A percentile compares a stretch with the other conserved stretches of the same genome.
These are phyloP conservation scores for Cladorrhinum sp. DNA, from an alignment of 2,329 filamentous ascomycete genomes.

Conservation along the genomic window DNA sequence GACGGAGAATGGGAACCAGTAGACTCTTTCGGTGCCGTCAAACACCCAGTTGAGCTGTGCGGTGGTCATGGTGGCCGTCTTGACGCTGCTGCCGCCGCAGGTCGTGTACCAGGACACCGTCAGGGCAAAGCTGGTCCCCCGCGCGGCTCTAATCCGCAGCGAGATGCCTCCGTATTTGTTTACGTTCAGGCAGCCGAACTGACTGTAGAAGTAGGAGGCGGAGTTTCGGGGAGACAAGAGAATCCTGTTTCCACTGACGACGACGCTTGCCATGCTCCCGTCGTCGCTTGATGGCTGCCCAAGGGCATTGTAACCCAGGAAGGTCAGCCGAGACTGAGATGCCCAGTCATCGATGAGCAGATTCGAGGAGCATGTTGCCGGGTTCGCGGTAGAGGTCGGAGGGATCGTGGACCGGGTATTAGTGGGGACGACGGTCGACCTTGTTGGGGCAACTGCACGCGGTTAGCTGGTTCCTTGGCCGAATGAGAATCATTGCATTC, in stretches of 20 bases:
- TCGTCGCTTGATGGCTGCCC: slow-evolving; percentile 55
- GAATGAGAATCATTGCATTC: not conserved
- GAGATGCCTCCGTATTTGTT: slow-evolving; percentile 54
- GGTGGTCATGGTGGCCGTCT: slow-evolving; percentile 40
- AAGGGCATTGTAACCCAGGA: slow-evolving; percentile 59
- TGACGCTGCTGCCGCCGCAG: slow-evolving; percentile 40
- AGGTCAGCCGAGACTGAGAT: slow-evolving; percentile 59
- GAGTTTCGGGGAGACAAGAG: slow-evolving; percentile 48
- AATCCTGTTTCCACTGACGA: slow-evolving; percentile 49
- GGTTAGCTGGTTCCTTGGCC: slow-evolving; percentile 9
- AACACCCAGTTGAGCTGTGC: slow-evolving; percentile 57
- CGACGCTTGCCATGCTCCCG: slow-evolving; percentile 52
- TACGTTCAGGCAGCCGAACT: slow-evolving; percentile 53
- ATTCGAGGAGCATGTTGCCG: slow-evolving; percentile 25
- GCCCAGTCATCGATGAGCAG: slow-evolving; percentile 54
- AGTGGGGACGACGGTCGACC: slow-evolving; percentile 12
- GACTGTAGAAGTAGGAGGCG: slow-evolving; percentile 56
- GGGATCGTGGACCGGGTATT: slow-evolving; percentile 15
- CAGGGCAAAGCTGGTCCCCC: slow-evolving; percentile 49
- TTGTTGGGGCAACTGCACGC: slow-evolving; percentile 8
- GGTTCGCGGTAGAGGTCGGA: slow-evolving; percentile 18
- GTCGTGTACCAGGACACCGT: slow-evolving; percentile 47
- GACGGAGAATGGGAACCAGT: slow-evolving; percentile 53
- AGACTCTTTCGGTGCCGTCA: slow-evolving; percentile 57
- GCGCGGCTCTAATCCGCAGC: slow-evolving; percentile 51